Evolutionary conservation across 2,329 filamentous ascomycete genomes (phyloP), one percentile per base, ranked within the genome.

Genomic region (Fusarium sp.): DNA sequence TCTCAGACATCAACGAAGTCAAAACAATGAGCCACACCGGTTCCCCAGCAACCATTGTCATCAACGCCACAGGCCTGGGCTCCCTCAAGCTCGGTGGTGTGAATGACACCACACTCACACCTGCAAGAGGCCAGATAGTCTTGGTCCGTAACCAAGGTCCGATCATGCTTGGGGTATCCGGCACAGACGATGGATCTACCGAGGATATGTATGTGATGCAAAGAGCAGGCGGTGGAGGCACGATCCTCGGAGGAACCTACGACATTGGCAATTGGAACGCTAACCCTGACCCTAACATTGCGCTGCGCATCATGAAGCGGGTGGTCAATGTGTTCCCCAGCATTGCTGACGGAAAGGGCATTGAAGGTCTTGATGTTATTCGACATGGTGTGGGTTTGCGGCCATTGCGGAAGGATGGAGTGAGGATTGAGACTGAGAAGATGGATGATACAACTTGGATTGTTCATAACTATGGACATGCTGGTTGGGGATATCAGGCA

Each of bases 1-100:
- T 95, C 44, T 83, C 84, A 17, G 93, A 98, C 80, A 88, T 98
- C 66, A 83, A 86, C 0, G 92, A 97, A 40, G 94, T 94, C 17
- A 53, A 53, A 17, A 31, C 46, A n/a, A 53, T 53, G 46, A 53
- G 46, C 46, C 46, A 31, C 27, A 31, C 46, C 11, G 46, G 0
- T 64, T 81, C 31, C 53, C 35, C 8, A 57, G 51, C 5, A 80
- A 83, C 53, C 76, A 79, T 77, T 2, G 84, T 98, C 2, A 84
- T 98, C 73, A 98, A 98, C 80, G 93, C 94, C 77, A 95, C 94
- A 0, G 96, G 95, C 0, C 85, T 98, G 7, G 87, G 91, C 16
- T 91, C 94, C 0, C 88, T 87, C 51, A 91, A 87, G 61, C 89
- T 98, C 0, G 94, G 94, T 8, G 96, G 96, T 29, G 95, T 98